phyloP scores from a whole-genome alignment of 805 yeast species.

The Candida insectorum region DNA sequence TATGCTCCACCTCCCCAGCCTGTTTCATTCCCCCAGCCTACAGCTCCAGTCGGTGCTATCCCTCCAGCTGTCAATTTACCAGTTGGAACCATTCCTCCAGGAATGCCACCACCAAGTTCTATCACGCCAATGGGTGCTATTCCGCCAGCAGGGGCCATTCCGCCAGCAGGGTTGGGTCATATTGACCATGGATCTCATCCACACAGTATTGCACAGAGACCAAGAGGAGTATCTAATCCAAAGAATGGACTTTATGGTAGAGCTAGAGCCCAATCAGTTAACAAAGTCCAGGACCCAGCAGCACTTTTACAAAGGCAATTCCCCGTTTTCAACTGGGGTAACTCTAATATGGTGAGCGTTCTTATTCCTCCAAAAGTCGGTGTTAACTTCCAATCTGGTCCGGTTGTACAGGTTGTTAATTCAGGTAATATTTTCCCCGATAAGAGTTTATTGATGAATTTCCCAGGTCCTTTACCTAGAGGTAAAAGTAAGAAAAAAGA shows the following conservation, averaged over 20 bases:
- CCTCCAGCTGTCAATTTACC: not conserved
- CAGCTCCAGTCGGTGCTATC: slow-evolving; percentile 3
- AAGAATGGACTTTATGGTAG: slow-evolving; percentile 17
- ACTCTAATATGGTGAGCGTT: slow-evolving; percentile 23
- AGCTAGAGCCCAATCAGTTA: slow-evolving; percentile 24
- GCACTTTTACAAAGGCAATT: slow-evolving; percentile 60
- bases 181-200: not conserved
- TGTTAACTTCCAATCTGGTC: slow-evolving; percentile 16
- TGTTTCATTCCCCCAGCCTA: slow-evolving; percentile 3
- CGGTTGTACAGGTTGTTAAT: slow-evolving; percentile 34
- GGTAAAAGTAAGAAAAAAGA: slow-evolving; percentile 62
- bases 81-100: not conserved
- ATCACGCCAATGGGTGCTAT: not conserved
- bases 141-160: not conserved
- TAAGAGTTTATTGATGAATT: slow-evolving; percentile 30
- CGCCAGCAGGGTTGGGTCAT: not conserved
- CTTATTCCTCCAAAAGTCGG: slow-evolving; percentile 21
- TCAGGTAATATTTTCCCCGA: slow-evolving; percentile 18
- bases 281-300: slow-evolving; percentile 46
- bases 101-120: not conserved
- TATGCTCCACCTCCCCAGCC: slow-evolving; percentile 2
- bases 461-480: slow-evolving; percentile 67
- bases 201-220: slow-evolving; percentile 1
- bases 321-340: slow-evolving; percentile 69
- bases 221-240: slow-evolving; percentile 14